These are phyloP conservation scores for Pleurotus tuber-regium DNA, from an alignment of 768 basidiomycete genomes.

Conservation along the genomic window DNA sequence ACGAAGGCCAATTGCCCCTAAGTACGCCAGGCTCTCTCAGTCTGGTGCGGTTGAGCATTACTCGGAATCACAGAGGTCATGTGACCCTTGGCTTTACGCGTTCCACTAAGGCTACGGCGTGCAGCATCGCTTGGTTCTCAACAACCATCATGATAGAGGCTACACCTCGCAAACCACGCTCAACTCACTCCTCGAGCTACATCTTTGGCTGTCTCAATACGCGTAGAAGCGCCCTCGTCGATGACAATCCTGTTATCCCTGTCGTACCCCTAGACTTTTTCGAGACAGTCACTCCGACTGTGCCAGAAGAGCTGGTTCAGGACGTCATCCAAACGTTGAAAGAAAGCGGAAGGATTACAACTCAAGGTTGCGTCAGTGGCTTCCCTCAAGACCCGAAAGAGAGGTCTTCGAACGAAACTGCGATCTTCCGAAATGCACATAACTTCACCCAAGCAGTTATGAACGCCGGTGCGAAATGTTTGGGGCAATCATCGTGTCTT, in stretches of 20 bases:
- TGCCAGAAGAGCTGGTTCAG: not conserved
- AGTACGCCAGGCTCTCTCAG: too few species aligned
- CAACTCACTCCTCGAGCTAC: not conserved
- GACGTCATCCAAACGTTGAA: not conserved
- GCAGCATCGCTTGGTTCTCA: too few species aligned
- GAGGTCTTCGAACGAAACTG: not conserved
- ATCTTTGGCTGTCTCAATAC: not conserved
- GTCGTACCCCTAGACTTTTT: not conserved
- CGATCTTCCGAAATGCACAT: not conserved
- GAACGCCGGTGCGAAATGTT: not conserved
- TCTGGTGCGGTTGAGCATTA: too few species aligned
- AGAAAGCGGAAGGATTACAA: not conserved
- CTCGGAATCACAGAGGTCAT: too few species aligned
- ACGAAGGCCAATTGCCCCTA: too few species aligned
- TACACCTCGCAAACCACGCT: not conserved
- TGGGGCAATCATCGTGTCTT: not conserved
- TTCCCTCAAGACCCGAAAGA: not conserved
- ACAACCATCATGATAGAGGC: too few species aligned
- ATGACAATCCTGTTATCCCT: not conserved
- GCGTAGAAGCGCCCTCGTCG: not conserved
- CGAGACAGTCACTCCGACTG: not conserved
- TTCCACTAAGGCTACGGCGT: too few species aligned
- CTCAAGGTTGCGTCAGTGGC: not conserved
- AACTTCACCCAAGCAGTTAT: not conserved
- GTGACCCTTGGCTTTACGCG: too few species aligned